Base-by-base conservation (phyloP, 495 filamentous ascomycete species). In the Aspergillus ellipticus region DNA sequence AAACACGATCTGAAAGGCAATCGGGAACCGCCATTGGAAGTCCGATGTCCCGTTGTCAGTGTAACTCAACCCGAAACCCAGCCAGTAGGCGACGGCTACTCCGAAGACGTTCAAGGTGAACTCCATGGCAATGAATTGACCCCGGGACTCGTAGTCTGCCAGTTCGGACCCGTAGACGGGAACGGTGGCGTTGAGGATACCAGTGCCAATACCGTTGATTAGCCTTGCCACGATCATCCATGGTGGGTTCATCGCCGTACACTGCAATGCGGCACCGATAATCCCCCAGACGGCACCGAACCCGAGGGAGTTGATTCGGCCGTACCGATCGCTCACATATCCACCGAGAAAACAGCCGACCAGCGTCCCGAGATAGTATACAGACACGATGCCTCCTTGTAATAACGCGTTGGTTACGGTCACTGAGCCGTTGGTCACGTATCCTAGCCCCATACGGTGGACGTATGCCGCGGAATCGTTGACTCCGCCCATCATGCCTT, bases 31-130 rank as follows among this genome's bases (percentile, higher is more conserved):
- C 79, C 79, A 81, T 8, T 66, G 63, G 21, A 74, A 59, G 20
- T 46, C 24, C 13, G 52, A 60, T 3, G 13, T 13, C 0, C 50
- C 50, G 21, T 43, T 6, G 6, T 75, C 73, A 37, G 80, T 65
- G 53, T 67, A 70, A 54, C 64, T 78, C 13, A 60, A 31, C 6
- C 55, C 49, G 26, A 54, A 60, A 51, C 33, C 79, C 19, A 84
- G 73, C 81, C 82, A 85, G 60, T 84, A 84, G 5, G 80, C 81
- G 10, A 85, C 76, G 6, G 82, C 80, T 4, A 85, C 80, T 49
- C 83, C 83, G 35, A 83, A 77, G 47, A 84, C 84, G 59, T 85
- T 85, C 19, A 84, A 62, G 0, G 80, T 68, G 41, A 62, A 62
- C n/a, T 62, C 82, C 37, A 84, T 78, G 48, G 84, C 83, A 57